Conservation (phyloP, 2,329 filamentous ascomycete genomes). For the Botrytis byssoidea region DNA sequence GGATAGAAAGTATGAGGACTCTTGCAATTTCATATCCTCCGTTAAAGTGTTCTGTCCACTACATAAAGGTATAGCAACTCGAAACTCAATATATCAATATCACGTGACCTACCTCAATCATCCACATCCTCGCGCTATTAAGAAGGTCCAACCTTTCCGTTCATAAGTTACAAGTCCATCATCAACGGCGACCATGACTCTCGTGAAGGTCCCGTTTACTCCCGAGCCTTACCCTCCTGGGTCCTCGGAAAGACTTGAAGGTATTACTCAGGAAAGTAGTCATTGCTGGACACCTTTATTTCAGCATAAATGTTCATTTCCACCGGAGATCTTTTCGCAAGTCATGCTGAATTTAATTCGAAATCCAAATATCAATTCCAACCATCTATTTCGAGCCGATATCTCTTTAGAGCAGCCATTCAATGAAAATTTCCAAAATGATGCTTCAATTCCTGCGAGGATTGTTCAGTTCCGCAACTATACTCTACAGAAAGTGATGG, state of each 20-base stretch:
- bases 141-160: not conserved
- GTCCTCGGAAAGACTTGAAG: conserved; percentile 40
- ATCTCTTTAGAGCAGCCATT: conserved; percentile 57
- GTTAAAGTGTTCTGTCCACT: too few species aligned
- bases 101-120: not conserved
- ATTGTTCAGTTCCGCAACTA: conserved; percentile 49
- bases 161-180: not conserved
- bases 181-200: conserved; percentile 21
- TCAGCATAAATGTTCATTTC: conserved; percentile 59
- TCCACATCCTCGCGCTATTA: not conserved
- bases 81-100: accelerated
- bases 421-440: conserved; percentile 37
- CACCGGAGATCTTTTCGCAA: conserved; percentile 58
- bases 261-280: conserved; percentile 36
- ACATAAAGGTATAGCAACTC: not conserved
- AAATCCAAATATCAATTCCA: conserved; percentile 78
- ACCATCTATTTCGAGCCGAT: conserved; percentile 75
- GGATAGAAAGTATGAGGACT: accelerated
- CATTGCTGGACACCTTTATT: conserved; percentile 54
- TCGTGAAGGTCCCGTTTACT: conserved; percentile 17
- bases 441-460: conserved; percentile 38
- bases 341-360: conserved; percentile 73
- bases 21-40: too few species aligned
- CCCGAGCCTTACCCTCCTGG: conserved; percentile 36
- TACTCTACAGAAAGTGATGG: conserved; percentile 59